phyloP scores from a whole-genome alignment of 1,139 yeast species.

The Eremothecium gossypii region DNA sequence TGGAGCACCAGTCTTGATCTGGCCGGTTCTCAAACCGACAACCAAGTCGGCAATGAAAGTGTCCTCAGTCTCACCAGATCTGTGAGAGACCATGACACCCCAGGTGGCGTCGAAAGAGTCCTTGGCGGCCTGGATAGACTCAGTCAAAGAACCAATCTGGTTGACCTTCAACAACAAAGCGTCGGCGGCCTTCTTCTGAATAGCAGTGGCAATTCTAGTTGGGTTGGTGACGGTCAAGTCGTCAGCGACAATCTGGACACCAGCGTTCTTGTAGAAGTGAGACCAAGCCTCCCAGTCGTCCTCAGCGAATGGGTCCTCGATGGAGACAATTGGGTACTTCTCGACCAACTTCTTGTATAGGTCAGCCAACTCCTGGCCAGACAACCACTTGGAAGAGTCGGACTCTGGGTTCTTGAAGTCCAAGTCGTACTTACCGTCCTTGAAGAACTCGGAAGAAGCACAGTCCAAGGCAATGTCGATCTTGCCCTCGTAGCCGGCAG shows the following conservation, averaged over 20 bases:
- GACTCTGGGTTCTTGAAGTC: constrained; percentile 95
- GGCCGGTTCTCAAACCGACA: constrained; percentile 95
- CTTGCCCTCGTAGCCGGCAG: constrained; percentile 89
- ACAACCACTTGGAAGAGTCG: constrained; percentile 78
- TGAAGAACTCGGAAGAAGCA: constrained; percentile 94
- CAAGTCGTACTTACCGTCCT: constrained; percentile 90
- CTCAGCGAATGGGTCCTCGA: constrained; percentile 98
- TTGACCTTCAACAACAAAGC: constrained; percentile 91
- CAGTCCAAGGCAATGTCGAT: constrained; percentile 87
- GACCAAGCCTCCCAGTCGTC: constrained; percentile 98
- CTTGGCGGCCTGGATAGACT: constrained; percentile 87
- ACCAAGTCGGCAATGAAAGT: constrained; percentile 93
- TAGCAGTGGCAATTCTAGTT: constrained; percentile 82
- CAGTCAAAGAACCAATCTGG: constrained; percentile 87
- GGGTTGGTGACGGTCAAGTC: constrained; percentile 98
- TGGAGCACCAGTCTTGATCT: constrained; percentile 99
- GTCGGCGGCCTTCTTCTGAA: constrained; percentile 88
- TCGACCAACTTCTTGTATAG: constrained; percentile 67
- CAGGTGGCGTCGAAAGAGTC: constrained; percentile 86
- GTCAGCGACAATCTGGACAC: constrained; percentile 88
- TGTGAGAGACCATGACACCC: constrained; percentile 98
- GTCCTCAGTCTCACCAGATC: constrained; percentile 99
- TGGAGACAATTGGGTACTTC: constrained; percentile 93
- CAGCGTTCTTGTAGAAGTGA: constrained; percentile 67
- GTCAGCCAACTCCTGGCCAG: constrained; percentile 78